Conservation (phyloP, 164 flowering plant species). For the Piper longum region DNA sequence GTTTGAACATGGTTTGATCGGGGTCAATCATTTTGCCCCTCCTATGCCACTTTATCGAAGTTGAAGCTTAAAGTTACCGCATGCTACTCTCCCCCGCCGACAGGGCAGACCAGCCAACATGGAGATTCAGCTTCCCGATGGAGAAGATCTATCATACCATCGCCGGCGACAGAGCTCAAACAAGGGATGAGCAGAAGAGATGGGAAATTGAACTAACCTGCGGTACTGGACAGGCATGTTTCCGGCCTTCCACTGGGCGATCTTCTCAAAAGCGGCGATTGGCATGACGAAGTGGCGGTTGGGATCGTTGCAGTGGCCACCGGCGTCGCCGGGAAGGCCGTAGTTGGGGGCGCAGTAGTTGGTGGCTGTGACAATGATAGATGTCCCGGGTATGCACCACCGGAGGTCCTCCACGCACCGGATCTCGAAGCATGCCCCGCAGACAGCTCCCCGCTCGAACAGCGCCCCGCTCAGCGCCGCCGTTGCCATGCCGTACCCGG, state of each 20-base stretch:
- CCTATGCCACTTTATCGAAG: no score
- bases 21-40: no score
- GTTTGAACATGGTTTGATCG: no score
- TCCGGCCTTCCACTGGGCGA: constrained; percentile 92
- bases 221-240: constrained; percentile 89
- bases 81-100: no score
- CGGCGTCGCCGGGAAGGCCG: constrained; percentile 47
- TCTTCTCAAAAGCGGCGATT: constrained; percentile 87
- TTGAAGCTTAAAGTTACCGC: no score
- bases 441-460: constrained; percentile 69
- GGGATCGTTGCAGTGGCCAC: constrained; percentile 81
- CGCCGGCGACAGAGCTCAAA: no score
- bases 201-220: constrained; percentile 23
- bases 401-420: constrained; percentile 74
- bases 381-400: constrained; percentile 85
- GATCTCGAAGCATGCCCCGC: constrained; percentile 85
- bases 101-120: neutral
- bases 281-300: constrained; percentile 77
- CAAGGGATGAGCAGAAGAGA: no score
- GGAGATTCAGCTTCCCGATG: neutral
- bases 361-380: constrained; percentile 86
- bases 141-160: no score
- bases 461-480: constrained; percentile 56
- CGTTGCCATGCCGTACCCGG: constrained; percentile 77
- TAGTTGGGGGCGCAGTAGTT: constrained; percentile 86